phyloP scores from a whole-genome alignment of 2,329 filamentous ascomycete genomes.

The Coniochaeta prunicola region DNA sequence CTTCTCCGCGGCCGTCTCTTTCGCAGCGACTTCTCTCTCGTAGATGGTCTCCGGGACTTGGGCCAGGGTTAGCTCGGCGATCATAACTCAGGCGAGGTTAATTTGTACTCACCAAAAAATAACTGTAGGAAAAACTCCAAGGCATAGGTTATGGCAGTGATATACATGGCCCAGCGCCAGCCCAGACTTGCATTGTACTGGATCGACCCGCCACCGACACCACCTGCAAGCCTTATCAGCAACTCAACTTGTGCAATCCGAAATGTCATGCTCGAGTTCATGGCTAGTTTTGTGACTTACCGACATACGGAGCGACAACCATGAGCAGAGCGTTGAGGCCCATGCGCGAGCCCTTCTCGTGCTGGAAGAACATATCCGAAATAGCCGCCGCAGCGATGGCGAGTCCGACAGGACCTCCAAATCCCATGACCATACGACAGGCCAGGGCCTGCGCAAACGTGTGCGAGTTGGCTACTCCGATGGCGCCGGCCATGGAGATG shows the following conservation, averaged over 20 bases:
- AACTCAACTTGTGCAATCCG: no score
- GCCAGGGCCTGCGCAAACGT: slow-evolving; percentile 7
- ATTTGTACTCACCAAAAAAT: slow-evolving; percentile 1
- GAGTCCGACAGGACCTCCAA: slow-evolving; percentile 8
- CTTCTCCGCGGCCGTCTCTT: neutral
- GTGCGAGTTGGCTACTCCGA: slow-evolving; percentile 7
- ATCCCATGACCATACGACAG: slow-evolving; percentile 11
- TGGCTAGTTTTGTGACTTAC: neutral
- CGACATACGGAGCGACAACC: slow-evolving; percentile 9
- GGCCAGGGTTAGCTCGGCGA: neutral
- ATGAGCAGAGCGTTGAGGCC: slow-evolving; percentile 9
- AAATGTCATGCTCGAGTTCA: no score
- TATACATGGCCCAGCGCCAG: slow-evolving; percentile 12
- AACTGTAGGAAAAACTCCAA: slow-evolving; percentile 5
- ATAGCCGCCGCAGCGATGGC: slow-evolving; percentile 9
- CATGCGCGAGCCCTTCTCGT: slow-evolving; percentile 11
- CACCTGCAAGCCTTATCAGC: no score
- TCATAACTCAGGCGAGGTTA: neutral
- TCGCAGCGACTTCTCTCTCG: slow-evolving; percentile 5
- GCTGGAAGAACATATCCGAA: slow-evolving; percentile 12
- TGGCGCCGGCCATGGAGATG: slow-evolving; percentile 7
- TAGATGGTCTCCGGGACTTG: slow-evolving; percentile 12
- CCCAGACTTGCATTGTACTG: slow-evolving; percentile 7
- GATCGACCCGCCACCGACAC: slow-evolving; percentile 9
- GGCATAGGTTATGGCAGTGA: slow-evolving; percentile 6